Percentiles rank a stretch among this genome's conserved stretches.
Conservation (phyloP, 1,284 basidiomycete species). For the Sporisorium reilianum region DNA sequence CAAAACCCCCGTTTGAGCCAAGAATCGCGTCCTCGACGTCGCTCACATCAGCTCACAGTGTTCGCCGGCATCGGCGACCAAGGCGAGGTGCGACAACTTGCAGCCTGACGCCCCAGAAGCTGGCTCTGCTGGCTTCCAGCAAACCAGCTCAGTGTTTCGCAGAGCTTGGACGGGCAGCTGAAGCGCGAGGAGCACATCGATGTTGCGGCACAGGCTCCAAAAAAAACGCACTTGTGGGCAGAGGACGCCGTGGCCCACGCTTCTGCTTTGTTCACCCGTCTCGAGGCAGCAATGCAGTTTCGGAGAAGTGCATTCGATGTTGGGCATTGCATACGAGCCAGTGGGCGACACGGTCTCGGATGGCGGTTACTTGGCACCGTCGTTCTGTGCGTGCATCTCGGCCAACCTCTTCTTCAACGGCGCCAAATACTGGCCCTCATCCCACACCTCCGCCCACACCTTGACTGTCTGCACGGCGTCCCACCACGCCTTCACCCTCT, state of each 20-base stretch:
- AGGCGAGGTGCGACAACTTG: slow-evolving; percentile 29
- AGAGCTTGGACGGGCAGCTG: slow-evolving; percentile 10
- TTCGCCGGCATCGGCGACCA: slow-evolving; percentile 75
- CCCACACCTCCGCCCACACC: slow-evolving; percentile 24
- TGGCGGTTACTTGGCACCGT: not conserved
- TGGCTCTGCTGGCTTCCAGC: slow-evolving; percentile 33
- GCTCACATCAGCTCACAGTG: no score
- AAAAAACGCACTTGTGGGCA: not conserved
- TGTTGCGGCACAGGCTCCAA: slow-evolving; percentile 4
- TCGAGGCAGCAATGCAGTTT: not conserved
- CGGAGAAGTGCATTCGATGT: no score
- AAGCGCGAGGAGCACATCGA: slow-evolving; percentile 21
- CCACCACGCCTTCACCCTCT: slow-evolving; percentile 24
- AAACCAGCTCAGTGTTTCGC: slow-evolving; percentile 18
- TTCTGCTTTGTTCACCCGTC: no score
- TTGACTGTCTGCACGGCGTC: slow-evolving; percentile 2
- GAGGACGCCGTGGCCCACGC: no score
- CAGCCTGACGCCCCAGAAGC: slow-evolving; percentile 35
- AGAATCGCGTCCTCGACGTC: slow-evolving; percentile 75
- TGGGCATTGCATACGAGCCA: no score
- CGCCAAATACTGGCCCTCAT: slow-evolving; percentile 11
- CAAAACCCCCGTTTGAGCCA: no score
- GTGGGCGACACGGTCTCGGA: no score
- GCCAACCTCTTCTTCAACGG: slow-evolving; percentile 1
- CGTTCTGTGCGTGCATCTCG: not conserved